Percentiles rank a stretch among this genome's conserved stretches.
These are phyloP conservation scores for Prinsepia uniflora DNA, from an alignment of 306 rosid species.

Conservation along the genomic window DNA sequence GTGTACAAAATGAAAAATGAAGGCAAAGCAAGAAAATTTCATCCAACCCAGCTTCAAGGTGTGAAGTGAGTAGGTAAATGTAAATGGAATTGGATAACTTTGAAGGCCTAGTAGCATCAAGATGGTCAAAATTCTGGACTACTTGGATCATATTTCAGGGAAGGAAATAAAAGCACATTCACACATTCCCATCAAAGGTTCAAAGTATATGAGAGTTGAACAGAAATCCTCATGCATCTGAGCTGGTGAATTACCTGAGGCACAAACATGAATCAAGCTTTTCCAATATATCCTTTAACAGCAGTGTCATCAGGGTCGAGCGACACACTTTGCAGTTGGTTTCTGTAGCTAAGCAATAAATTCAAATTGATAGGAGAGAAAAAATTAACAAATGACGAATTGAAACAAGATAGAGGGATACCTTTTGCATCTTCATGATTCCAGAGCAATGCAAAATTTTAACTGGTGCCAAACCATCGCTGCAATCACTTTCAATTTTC, in stretches of 20 bases:
- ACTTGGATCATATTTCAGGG: not conserved
- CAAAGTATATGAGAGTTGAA: not conserved
- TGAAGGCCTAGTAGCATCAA: not conserved
- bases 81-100: not conserved
- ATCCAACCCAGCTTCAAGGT: not conserved
- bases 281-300: not conserved
- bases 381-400: not conserved
- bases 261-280: not conserved
- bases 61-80: not conserved
- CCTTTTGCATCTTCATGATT: not conserved
- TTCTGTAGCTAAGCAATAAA: conserved; percentile 7
- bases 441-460: not conserved
- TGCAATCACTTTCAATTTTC: not conserved
- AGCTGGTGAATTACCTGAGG: not conserved
- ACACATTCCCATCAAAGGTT: conserved; percentile 3
- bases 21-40: not conserved
- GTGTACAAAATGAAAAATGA: not conserved
- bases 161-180: not conserved
- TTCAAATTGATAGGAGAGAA: not conserved
- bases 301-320: not conserved
- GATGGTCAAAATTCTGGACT: not conserved
- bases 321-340: not conserved
- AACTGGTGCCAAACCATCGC: not conserved
- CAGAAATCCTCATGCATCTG: not conserved
- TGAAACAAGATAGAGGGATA: not conserved